These are phyloP conservation scores for Solanum ossicruentum DNA, from an alignment of 257 asterid genomes.

Conservation along the genomic window DNA sequence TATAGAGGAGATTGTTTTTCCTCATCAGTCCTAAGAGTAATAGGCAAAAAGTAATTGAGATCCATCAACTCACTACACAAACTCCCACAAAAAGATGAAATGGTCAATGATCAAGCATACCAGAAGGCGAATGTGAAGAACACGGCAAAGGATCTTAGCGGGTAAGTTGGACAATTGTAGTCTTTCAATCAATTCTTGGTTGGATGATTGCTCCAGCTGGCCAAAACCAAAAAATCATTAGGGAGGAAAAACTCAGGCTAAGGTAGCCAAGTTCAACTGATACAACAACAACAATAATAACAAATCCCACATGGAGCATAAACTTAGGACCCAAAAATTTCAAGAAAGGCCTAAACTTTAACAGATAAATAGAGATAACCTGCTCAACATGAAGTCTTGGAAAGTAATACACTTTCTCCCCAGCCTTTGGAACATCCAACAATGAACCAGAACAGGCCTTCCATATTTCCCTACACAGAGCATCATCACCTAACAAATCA, in stretches of 20 bases:
- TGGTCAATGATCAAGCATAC: slow-evolving; percentile 21
- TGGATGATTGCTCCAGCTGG: slow-evolving; percentile 64
- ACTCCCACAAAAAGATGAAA: neutral
- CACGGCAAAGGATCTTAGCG: slow-evolving; percentile 54
- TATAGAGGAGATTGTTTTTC: neutral
- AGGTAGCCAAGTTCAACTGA: neutral
- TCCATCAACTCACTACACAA: neutral
- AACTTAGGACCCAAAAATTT: neutral
- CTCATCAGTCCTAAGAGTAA: neutral
- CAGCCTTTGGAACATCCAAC: slow-evolving; percentile 47
- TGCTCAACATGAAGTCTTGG: slow-evolving; percentile 75
- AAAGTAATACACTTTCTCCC: slow-evolving; percentile 51
- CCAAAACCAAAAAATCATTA: slow-evolving; percentile 6
- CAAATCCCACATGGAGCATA: neutral
- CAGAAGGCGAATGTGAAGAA: slow-evolving; percentile 32
- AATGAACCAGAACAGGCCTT: slow-evolving; percentile 64
- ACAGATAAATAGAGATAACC: slow-evolving; percentile 11
- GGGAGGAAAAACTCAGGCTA: neutral
- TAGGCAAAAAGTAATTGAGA: neutral
- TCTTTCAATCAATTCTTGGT: slow-evolving; percentile 47
- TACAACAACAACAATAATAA: neutral
- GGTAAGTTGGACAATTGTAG: slow-evolving; percentile 43
- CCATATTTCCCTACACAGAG: slow-evolving; percentile 40
- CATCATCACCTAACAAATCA: slow-evolving; percentile 16
- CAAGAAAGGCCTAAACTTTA: neutral